phyloP scores from a whole-genome alignment of 1,284 basidiomycete genomes.

The Heliocybe sulcata region DNA sequence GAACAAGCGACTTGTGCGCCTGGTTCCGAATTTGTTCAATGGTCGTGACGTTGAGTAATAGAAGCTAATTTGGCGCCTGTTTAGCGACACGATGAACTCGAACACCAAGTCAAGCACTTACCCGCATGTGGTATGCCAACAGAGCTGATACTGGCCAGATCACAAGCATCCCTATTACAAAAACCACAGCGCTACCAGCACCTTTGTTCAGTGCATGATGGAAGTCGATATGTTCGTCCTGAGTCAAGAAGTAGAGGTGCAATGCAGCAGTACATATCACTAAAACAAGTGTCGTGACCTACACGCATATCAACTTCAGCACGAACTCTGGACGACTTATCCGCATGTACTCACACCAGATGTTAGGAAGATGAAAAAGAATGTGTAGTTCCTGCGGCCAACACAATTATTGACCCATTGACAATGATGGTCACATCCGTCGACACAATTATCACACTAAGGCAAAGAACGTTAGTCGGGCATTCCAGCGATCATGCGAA shows the following conservation, averaged over 20 bases:
- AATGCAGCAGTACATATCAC: conserved; percentile 78
- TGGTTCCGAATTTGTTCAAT: conserved; percentile 87
- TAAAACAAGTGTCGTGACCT: conserved; percentile 68
- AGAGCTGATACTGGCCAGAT: conserved; percentile 81
- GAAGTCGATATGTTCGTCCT: conserved; percentile 46
- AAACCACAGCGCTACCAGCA: conserved; percentile 74
- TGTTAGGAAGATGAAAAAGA: conserved; percentile 77
- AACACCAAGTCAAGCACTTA: conserved; percentile 29
- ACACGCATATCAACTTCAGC: conserved; percentile 3
- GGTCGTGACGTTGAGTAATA: conserved; percentile 82
- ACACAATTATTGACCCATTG: conserved; percentile 95
- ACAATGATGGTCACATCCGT: conserved; percentile 87
- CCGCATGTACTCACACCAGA: conserved; percentile 48
- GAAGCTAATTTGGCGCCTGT: conserved; percentile 38
- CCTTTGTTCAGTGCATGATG: conserved; percentile 48
- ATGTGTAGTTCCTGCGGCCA: conserved; percentile 86
- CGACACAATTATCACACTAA: conserved; percentile 92
- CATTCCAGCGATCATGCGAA: conserved; percentile 3
- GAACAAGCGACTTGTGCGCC: conserved; percentile 62
- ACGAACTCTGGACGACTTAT: conserved; percentile 6
- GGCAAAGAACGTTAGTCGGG: conserved; percentile 3
- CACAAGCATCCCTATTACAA: conserved; percentile 59
- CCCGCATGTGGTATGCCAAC: conserved; percentile 77
- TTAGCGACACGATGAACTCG: conserved; percentile 4
- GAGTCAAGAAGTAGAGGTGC: conserved; percentile 68